Evolutionary conservation across 1,139 yeast species (phyloP).

Genomic region (Nakaseomyces delphensis): DNA sequence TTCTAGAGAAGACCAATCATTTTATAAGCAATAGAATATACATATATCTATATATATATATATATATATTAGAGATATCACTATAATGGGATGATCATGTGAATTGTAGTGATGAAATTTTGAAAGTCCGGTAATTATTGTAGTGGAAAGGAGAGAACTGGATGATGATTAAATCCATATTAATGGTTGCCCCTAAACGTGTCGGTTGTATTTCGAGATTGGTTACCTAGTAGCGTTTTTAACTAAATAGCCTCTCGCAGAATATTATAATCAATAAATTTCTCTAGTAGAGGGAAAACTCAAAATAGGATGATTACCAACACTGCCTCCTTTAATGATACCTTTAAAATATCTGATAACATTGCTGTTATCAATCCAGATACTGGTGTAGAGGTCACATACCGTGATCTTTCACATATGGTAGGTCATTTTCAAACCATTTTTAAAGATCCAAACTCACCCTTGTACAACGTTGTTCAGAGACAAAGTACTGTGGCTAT

Average conservation of each 20-base stretch:
- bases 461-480: constrained; percentile 28
- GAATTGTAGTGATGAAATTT: too few species aligned
- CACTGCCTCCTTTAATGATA: constrained; percentile 28
- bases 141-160: too few species aligned
- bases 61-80: too few species aligned
- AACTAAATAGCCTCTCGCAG: too few species aligned
- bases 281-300: not conserved
- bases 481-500: constrained; percentile 47
- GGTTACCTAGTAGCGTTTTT: too few species aligned
- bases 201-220: too few species aligned
- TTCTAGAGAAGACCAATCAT: not conserved
- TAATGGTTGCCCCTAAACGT: too few species aligned
- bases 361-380: constrained; percentile 37
- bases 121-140: too few species aligned
- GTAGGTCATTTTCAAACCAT: constrained; percentile 39
- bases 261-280: not conserved
- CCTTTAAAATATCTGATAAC: constrained; percentile 31
- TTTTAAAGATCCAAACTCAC: constrained; percentile 35
- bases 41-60: too few species aligned
- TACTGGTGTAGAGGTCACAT: constrained; percentile 32
- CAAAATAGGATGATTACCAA: constrained; percentile 5
- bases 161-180: too few species aligned
- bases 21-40: not conserved
- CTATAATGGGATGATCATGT: not conserved
- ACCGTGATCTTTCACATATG: constrained; percentile 34